Percentiles rank a stretch among this genome's conserved stretches.
phyloP scores from a whole-genome alignment of 495 filamentous ascomycete species.

The Extremus antarcticus region DNA sequence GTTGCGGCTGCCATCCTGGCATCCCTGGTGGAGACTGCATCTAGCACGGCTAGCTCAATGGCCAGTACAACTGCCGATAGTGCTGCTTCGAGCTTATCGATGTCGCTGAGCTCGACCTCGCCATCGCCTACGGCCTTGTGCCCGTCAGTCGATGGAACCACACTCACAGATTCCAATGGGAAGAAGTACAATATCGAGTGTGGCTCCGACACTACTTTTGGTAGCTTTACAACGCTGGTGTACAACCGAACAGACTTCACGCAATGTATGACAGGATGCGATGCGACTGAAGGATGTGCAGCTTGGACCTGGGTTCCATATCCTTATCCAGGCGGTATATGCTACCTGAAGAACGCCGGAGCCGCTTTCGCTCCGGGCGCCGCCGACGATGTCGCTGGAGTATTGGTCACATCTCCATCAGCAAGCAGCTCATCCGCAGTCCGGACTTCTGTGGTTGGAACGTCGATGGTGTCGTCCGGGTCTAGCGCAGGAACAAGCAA shows the following conservation, averaged over 20 bases:
- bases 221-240: background rate
- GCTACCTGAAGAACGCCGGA: background rate
- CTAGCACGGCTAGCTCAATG: background rate
- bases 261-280: slow-evolving; percentile 1
- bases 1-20: background rate
- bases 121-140: background rate
- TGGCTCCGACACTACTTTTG: slow-evolving; percentile 4
- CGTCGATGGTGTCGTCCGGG: too few species aligned
- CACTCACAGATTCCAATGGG: slow-evolving; percentile 1
- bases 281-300: background rate
- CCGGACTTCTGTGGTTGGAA: too few species aligned
- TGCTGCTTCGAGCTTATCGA: too few species aligned
- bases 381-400: background rate
- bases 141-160: background rate
- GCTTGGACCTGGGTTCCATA: slow-evolving; percentile 1
- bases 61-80: too few species aligned
- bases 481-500: too few species aligned
- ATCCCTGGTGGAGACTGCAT: background rate
- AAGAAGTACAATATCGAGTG: background rate
- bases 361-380: background rate
- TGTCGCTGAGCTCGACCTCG: too few species aligned
- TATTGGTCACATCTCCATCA: background rate
- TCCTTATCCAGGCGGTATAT: slow-evolving; percentile 1
- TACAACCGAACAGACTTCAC: background rate
- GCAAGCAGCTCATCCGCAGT: background rate